These are phyloP conservation scores for Biscogniauxia mediterranea DNA, from an alignment of 2,329 filamentous ascomycete genomes.

Conservation along the genomic window DNA sequence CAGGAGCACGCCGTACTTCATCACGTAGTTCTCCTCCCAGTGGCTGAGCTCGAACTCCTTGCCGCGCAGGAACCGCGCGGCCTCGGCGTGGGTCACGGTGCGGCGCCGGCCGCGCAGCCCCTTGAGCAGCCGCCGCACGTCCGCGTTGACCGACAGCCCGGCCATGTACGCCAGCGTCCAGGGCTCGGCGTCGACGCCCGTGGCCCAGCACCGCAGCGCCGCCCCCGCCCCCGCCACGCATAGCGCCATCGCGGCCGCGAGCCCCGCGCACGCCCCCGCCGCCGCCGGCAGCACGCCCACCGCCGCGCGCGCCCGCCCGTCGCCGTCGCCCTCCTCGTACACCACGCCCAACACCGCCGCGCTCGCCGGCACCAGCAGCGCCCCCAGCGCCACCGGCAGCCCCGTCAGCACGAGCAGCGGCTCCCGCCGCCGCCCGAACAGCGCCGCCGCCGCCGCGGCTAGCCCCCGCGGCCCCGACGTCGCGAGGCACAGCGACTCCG, in stretches of 20 bases:
- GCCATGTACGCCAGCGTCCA: constrained; percentile 41
- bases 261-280: constrained; percentile 32
- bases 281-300: constrained; percentile 35
- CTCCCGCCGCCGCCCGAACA: constrained; percentile 29
- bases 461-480: constrained; percentile 39
- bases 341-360: constrained; percentile 40
- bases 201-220: constrained; percentile 35
- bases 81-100: constrained; percentile 18
- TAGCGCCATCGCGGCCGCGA: constrained; percentile 33
- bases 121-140: constrained; percentile 21
- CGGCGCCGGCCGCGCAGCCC: constrained; percentile 5
- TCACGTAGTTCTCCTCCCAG: constrained; percentile 21
- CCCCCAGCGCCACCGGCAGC: constrained; percentile 34
- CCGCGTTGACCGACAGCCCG: constrained; percentile 31
- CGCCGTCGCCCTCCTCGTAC: constrained; percentile 23
- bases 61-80: constrained; percentile 25
- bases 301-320: neutral
- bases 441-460: constrained; percentile 33
- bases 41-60: constrained; percentile 19
- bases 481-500: constrained; percentile 42
- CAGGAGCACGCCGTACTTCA: constrained; percentile 26
- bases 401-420: constrained; percentile 37
- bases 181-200: constrained; percentile 39
- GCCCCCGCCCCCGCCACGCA: constrained; percentile 30
- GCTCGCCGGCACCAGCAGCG: constrained; percentile 39